Evolutionary conservation across 2,329 filamentous ascomycete species (phyloP), one percentile per base, ranked within the genome.

Genomic region (Aspergillus neoniger): DNA sequence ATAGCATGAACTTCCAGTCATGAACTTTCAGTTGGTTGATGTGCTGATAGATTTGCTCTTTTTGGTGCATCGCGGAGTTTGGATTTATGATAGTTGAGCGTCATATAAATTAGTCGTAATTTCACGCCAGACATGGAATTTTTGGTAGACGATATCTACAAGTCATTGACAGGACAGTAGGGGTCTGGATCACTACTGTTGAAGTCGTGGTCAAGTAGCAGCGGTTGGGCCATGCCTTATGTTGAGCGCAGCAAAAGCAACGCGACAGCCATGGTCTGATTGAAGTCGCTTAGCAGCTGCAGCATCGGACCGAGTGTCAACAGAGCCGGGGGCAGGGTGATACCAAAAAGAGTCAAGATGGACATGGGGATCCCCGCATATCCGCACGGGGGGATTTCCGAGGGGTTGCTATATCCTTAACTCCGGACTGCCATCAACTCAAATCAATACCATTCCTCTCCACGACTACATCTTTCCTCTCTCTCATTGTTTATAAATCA

Each of bases 1-100:
- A 98, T 77, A 96, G 90, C 76, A 91, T 99, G 88, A 94, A 93
- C 67, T 96, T 98, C 60, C 76, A 80, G 52, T 75, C 71, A 9
- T 73, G 60, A 72, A 9, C 5, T 36, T 36, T 2, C 32, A 36
- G 12, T 36, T 36, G 12, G 32, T 36, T 15, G 12, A 14, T 36
- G 4, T 15, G 38, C 25, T 15, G 36, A 17, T 25, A 21, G 14
- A 47, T 19, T 25, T 12, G 41, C 43, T 19, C 23, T 5, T 30
- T 10, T 41, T 14, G 25, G 50, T 50, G 39, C 53, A 30, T 36
- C n/a, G 7, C 10, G 53, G 23, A 47, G 36, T 47, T 17, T 47
- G 53, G 41, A 17, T 32, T 32, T 12, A 17, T 19, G 52, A 36
- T 55, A 39, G 28, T n/a, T n/a, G 25, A 50, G 47, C 25, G 47